Percentiles rank a stretch among this genome's conserved stretches.
Evolutionary conservation across 2,329 filamentous ascomycete species (phyloP).

Genomic region (Shiraia bambusicola): DNA sequence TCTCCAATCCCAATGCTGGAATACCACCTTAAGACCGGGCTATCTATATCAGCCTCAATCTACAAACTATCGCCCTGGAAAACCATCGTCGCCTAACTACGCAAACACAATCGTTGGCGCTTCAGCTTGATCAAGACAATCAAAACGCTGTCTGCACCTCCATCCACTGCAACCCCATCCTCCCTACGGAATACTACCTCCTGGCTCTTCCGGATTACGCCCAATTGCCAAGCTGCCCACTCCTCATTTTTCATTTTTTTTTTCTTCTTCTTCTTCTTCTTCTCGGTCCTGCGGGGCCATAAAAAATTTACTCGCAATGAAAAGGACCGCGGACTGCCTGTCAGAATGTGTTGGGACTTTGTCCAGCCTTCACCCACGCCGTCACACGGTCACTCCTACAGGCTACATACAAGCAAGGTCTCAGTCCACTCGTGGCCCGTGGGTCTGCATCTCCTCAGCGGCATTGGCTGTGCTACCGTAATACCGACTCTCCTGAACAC

Average conservation of each 20-base stretch:
- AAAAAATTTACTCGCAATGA: too few relatives aligned
- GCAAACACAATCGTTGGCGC: conserved; percentile 8
- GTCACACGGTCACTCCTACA: too few relatives aligned
- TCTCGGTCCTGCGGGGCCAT: too few relatives aligned
- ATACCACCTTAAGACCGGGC: conserved; percentile 12
- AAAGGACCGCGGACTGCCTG: conserved; percentile 4
- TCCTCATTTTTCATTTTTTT: too few relatives aligned
- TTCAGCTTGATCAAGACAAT: conserved; percentile 9
- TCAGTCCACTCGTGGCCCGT: background rate
- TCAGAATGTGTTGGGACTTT: conserved; percentile 7
- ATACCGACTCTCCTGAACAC: conserved; percentile 8
- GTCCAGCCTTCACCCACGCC: conserved; percentile 2
- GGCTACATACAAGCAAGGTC: background rate
- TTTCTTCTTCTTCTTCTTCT: too few relatives aligned
- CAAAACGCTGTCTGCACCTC: background rate
- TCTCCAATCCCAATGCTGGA: too few relatives aligned
- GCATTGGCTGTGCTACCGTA: conserved; percentile 7
- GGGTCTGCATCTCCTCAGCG: too few relatives aligned
- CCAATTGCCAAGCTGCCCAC: too few relatives aligned
- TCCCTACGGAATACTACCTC: background rate
- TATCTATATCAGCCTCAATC: conserved; percentile 8
- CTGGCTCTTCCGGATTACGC: too few relatives aligned
- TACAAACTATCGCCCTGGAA: background rate
- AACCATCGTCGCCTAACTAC: background rate
- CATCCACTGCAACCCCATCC: background rate